These are phyloP conservation scores for Cenchrus purpureus DNA, from an alignment of 176 grass and related monocot species.

Conservation along the genomic window DNA sequence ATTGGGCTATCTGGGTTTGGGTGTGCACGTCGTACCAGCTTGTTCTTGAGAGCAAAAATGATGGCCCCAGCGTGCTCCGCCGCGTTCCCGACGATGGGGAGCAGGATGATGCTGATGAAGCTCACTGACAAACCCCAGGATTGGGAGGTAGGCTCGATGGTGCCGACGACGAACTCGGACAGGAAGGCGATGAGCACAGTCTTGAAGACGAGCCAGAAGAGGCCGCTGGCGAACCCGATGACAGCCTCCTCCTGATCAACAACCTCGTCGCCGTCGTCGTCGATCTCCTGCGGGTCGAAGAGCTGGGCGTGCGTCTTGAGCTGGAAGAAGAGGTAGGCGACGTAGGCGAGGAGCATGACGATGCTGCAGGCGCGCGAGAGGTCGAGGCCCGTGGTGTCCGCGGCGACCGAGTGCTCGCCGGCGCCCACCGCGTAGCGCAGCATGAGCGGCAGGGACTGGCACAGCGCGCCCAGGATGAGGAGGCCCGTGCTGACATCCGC, in stretches of 20 bases:
- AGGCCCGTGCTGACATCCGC: constrained; percentile 76
- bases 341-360: constrained; percentile 84
- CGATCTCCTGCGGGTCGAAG: constrained; percentile 70
- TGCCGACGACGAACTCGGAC: constrained; percentile 88
- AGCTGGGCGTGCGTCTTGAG: constrained; percentile 90
- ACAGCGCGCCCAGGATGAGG: constrained; percentile 77
- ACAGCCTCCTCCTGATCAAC: constrained; percentile 57
- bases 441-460: constrained; percentile 76
- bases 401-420: constrained; percentile 37
- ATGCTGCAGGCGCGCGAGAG: constrained; percentile 86
- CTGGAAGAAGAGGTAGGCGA: constrained; percentile 93
- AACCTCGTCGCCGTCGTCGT: constrained; percentile 34
- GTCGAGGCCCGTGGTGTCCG: constrained; percentile 46
- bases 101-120: constrained; percentile 84
- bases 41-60: constrained; percentile 83
- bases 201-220: constrained; percentile 77
- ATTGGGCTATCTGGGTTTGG: background rate
- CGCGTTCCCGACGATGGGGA: constrained; percentile 87
- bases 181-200: constrained; percentile 73
- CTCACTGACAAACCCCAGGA: constrained; percentile 78
- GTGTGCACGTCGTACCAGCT: constrained; percentile 46
- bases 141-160: constrained; percentile 76
- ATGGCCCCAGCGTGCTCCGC: constrained; percentile 90
- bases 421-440: constrained; percentile 61
- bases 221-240: constrained; percentile 57